Percentiles rank a stretch among this genome's conserved stretches.
phyloP scores from a whole-genome alignment of 345 rosid species.

The Rubroshorea leprosula region DNA sequence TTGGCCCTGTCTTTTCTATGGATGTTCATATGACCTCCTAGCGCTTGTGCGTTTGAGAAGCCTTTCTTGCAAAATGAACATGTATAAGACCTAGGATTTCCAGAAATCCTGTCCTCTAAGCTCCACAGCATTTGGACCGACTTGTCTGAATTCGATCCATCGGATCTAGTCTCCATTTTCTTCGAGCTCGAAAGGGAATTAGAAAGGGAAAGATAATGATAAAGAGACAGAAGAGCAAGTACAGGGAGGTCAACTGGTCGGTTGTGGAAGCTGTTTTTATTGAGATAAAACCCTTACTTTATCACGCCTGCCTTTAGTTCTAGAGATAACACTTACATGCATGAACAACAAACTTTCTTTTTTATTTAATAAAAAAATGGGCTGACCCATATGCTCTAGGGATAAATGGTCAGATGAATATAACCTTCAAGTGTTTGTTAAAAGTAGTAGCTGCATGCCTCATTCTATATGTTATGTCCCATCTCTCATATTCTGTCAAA shows the following conservation, averaged over 20 bases:
- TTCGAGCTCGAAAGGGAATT: not conserved
- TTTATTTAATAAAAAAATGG: too few relatives aligned
- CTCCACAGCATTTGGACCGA: too few relatives aligned
- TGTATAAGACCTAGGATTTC: constrained; percentile 22
- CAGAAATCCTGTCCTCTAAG: too few relatives aligned
- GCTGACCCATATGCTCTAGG: too few relatives aligned
- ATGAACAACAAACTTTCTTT: not conserved
- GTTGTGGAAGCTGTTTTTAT: too few relatives aligned
- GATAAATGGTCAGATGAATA: too few relatives aligned
- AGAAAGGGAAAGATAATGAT: not conserved
- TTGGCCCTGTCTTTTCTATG: constrained; percentile 60
- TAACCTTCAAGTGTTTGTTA: too few relatives aligned
- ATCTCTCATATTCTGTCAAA: too few relatives aligned
- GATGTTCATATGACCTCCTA: constrained; percentile 73
- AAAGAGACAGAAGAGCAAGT: not conserved
- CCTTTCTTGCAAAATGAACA: constrained; percentile 61
- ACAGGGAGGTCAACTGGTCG: not conserved
- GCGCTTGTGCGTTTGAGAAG: constrained; percentile 65
- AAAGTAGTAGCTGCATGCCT: too few relatives aligned
- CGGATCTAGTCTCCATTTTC: not conserved
- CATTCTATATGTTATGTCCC: too few relatives aligned
- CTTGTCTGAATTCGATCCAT: too few relatives aligned
- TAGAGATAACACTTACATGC: not conserved
- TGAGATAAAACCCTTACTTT: not conserved
- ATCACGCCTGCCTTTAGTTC: not conserved